Evolutionary conservation across 805 yeast genomes (phyloP), one percentile per base, ranked within the genome.

Genomic region (Wickerhamiella brachini): DNA sequence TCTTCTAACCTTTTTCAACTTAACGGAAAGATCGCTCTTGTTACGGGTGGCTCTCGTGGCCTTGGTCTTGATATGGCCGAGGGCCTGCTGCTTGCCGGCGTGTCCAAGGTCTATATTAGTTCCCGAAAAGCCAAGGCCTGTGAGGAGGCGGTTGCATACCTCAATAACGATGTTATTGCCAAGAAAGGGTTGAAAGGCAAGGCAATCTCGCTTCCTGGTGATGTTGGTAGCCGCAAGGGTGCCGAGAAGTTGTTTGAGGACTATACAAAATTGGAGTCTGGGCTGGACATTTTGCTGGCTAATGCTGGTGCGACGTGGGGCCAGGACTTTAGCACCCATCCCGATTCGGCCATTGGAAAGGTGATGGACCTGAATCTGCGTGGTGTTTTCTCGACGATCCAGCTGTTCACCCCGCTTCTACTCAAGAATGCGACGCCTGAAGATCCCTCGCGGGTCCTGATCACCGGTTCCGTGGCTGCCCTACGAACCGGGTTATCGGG

Each of bases 231-330:
- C 39, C 74, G 71, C 39, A 68, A 62, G 12, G 83, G 82, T 9
- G 72, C 73, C 48, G 65, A 68, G 50, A 56, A 65, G 20, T 73
- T 83, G 54, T 65, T 59, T 47, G 64, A 69, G 5, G 71, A 69
- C 39, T 74, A 75, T 15, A 53, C 63, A 15, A 62, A 66, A 51
- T 62, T 60, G 20, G 74, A 75, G 23, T 23, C 59, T 13, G 69
- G 72, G 58, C 71, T 82, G 38, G 79, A 83, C 63, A 80, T 83
- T 54, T 70, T 83, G 55, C 71, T 81, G 58, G 85, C 88, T 47
- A 83, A 83, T 59, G 89, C 90, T 5, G 90, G 90, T 29, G 87
- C 88, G 8, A 67, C 82, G 13, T 83, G 89, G 89, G 89, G 88
- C 18, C 81, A 78, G 1, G 76, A 76, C 12, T 64, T 83, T 47